Evolutionary conservation across 371 early-diverging fungal species (phyloP).

Genomic region (Actinomortierella wolfii): DNA sequence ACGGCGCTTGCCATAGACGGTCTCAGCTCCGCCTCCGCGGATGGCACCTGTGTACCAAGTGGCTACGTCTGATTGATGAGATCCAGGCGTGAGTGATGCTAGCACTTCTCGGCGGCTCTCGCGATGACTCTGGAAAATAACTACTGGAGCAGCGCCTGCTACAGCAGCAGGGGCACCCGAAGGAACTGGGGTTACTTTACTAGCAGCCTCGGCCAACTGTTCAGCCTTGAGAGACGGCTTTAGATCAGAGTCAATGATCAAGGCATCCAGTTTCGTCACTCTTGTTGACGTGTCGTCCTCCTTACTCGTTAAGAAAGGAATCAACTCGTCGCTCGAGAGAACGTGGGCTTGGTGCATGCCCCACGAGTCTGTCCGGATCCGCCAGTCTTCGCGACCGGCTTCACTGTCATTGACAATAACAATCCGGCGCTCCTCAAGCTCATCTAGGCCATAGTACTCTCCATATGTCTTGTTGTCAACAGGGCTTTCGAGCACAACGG

Average conservation of each 20-base stretch:
- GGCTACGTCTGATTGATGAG: too few species aligned
- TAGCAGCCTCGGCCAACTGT: too few species aligned
- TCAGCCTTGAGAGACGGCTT: not conserved
- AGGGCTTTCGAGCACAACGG: slow-evolving; percentile 35
- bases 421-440: slow-evolving; percentile 17
- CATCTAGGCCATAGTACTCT: slow-evolving; percentile 25
- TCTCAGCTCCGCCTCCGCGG: too few species aligned
- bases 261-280: slow-evolving; percentile 13
- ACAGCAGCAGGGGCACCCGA: too few species aligned
- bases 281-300: too few species aligned
- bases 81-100: too few species aligned
- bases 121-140: too few species aligned
- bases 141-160: too few species aligned
- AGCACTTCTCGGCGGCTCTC: too few species aligned
- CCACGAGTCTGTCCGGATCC: slow-evolving; percentile 25
- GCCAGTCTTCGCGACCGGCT: slow-evolving; percentile 33
- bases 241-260: slow-evolving; percentile 38
- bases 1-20: too few species aligned
- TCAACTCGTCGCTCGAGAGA: slow-evolving; percentile 15
- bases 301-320: slow-evolving; percentile 8
- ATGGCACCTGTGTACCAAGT: too few species aligned
- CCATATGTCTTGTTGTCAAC: slow-evolving; percentile 25
- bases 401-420: slow-evolving; percentile 28
- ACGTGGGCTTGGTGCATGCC: slow-evolving; percentile 27
- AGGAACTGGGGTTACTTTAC: too few species aligned